phyloP scores from a whole-genome alignment of 2,329 filamentous ascomycete species.

The Teratosphaeria destructans region DNA sequence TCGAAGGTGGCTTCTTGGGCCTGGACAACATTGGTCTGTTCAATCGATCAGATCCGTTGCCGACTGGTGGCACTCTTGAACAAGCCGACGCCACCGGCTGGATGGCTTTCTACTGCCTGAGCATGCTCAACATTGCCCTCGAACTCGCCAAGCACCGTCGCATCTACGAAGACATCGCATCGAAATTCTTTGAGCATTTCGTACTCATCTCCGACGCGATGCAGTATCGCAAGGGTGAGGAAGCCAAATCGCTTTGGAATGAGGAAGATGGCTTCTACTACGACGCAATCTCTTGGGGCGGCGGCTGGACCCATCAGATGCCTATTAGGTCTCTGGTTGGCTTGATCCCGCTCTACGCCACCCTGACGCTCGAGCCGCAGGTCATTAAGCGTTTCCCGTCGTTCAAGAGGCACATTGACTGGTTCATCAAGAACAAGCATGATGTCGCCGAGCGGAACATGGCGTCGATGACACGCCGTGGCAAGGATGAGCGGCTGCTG shows the following conservation, averaged over 20 bases:
- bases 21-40: slow-evolving; percentile 96
- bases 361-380: slow-evolving; percentile 84
- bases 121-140: slow-evolving; percentile 92
- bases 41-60: slow-evolving; percentile 89
- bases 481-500: slow-evolving; percentile 79
- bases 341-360: slow-evolving; percentile 85
- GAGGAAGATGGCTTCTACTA: slow-evolving; percentile 97
- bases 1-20: slow-evolving; percentile 90
- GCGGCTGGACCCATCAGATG: slow-evolving; percentile 85
- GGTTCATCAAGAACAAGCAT: slow-evolving; percentile 82
- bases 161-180: slow-evolving; percentile 92
- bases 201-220: slow-evolving; percentile 96
- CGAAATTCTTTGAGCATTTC: slow-evolving; percentile 98
- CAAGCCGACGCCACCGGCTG: slow-evolving; percentile 96
- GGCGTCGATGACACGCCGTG: slow-evolving; percentile 80
- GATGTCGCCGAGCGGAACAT: slow-evolving; percentile 90
- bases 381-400: slow-evolving; percentile 82
- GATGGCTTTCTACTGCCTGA: slow-evolving; percentile 97
- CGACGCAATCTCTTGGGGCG: slow-evolving; percentile 92
- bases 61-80: slow-evolving; percentile 85
- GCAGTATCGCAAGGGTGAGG: slow-evolving; percentile 57
- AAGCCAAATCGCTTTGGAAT: slow-evolving; percentile 86
- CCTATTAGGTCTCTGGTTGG: slow-evolving; percentile 87
- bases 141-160: slow-evolving; percentile 91
- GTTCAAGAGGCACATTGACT: slow-evolving; percentile 87